phyloP scores from a whole-genome alignment of 2,329 filamentous ascomycete genomes.

The Stemphylium vesicarium region DNA sequence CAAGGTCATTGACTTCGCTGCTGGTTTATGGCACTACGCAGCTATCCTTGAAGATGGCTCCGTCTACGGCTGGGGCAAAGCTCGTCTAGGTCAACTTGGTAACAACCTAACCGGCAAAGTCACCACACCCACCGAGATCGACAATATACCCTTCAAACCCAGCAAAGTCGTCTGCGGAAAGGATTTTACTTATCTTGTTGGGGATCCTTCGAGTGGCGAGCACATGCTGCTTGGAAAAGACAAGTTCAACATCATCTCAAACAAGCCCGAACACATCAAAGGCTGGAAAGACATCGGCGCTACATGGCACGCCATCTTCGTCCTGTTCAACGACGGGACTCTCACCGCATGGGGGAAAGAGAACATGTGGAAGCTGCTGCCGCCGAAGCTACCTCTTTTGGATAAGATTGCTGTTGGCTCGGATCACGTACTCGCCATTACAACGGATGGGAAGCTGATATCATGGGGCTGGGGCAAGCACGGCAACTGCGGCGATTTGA shows the following conservation, averaged over 20 bases:
- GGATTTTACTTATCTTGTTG: constrained; percentile 81
- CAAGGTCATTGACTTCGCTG: constrained; percentile 66
- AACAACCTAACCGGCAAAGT: constrained; percentile 52
- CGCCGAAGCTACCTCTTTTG: constrained; percentile 64
- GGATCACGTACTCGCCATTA: constrained; percentile 83
- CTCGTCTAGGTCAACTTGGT: constrained; percentile 84
- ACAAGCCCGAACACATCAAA: constrained; percentile 60
- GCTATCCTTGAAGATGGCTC: constrained; percentile 75
- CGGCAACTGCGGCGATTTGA: constrained; percentile 79
- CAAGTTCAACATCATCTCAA: constrained; percentile 71
- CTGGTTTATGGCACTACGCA: constrained; percentile 79
- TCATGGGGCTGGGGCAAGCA: constrained; percentile 98
- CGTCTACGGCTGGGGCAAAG: constrained; percentile 87
- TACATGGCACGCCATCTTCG: constrained; percentile 82
- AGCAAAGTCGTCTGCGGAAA: constrained; percentile 76
- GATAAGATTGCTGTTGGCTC: constrained; percentile 79
- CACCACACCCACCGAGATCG: constrained; percentile 22
- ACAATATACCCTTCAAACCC: constrained; percentile 65
- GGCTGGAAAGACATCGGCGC: constrained; percentile 74
- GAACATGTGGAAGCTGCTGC: constrained; percentile 82
- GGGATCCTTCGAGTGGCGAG: constrained; percentile 60
- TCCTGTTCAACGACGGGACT: constrained; percentile 66
- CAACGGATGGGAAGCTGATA: constrained; percentile 69
- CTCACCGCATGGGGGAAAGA: constrained; percentile 81
- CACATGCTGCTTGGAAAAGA: constrained; percentile 74